A percentile compares a stretch with the other conserved stretches of the same genome.
phyloP scores from a whole-genome alignment of 75 land plant species.

The Pinus taeda region DNA sequence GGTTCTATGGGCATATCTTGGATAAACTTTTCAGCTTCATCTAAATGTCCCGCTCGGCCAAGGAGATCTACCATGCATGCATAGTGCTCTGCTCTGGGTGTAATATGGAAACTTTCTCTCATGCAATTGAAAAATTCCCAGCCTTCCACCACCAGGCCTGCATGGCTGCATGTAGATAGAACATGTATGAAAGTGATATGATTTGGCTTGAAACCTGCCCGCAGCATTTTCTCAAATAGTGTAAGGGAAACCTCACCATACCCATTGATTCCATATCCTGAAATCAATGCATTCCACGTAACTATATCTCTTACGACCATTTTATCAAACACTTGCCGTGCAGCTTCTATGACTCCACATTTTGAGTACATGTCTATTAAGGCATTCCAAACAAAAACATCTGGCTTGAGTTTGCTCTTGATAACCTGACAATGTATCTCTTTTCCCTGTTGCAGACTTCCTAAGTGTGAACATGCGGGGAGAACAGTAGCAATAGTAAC shows the following conservation, averaged over 20 bases:
- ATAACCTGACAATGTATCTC: conserved; percentile 48
- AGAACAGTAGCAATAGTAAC: conserved; percentile 55
- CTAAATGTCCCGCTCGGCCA: conserved; percentile 62
- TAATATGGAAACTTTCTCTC: conserved; percentile 31
- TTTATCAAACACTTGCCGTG: conserved; percentile 35
- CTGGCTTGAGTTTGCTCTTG: conserved; percentile 18
- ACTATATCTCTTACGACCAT: conserved; percentile 37
- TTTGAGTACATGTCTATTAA: conserved; percentile 60
- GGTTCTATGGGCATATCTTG: conserved; percentile 44
- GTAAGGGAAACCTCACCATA: conserved; percentile 31
- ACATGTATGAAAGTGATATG: conserved; percentile 36
- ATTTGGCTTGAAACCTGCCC: conserved; percentile 40
- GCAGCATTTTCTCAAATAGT: conserved; percentile 35
- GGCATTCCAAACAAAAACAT: conserved; percentile 28
- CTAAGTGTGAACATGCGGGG: conserved; percentile 48
- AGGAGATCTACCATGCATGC: conserved; percentile 47
- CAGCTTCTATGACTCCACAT: conserved; percentile 42
- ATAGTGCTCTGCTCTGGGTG: conserved; percentile 49
- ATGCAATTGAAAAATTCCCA: conserved; percentile 37
- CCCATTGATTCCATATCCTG: conserved; percentile 52
- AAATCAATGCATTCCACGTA: conserved; percentile 64
- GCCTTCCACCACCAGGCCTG: conserved; percentile 44
- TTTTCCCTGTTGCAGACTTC: conserved; percentile 35
- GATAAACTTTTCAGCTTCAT: conserved; percentile 49
- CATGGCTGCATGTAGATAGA: conserved; percentile 34